Evolutionary conservation across 177 flowering plant genomes (phyloP).

Genomic region (Vitis hybrid): DNA sequence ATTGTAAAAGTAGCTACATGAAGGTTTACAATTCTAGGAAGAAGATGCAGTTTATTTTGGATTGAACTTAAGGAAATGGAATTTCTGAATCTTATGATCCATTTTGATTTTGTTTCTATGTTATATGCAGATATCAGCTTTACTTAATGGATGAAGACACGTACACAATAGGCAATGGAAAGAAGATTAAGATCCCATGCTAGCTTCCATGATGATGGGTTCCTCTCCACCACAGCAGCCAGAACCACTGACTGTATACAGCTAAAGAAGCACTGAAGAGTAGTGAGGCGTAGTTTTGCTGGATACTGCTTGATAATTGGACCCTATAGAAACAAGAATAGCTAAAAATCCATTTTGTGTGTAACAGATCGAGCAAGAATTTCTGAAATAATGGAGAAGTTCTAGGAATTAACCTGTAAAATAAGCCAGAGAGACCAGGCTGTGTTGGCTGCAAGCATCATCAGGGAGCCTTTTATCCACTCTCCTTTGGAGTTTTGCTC

Average conservation of each 20-base stretch:
- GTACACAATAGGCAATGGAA: conserved; percentile 69
- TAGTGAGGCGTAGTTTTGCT: conserved; percentile 48
- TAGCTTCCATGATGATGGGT: conserved; percentile 62
- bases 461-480: conserved; percentile 56
- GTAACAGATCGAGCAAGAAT: background rate
- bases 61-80: background rate
- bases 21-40: background rate
- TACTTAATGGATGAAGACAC: conserved; percentile 12
- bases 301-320: conserved; percentile 56
- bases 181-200: conserved; percentile 64
- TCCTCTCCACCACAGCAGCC: conserved; percentile 46
- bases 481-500: conserved; percentile 11
- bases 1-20: no score
- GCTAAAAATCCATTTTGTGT: no score
- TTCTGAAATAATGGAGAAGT: background rate
- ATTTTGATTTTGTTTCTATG: background rate
- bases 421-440: conserved; percentile 60
- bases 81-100: background rate
- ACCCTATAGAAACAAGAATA: conserved; percentile 31
- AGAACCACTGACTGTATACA: conserved; percentile 50
- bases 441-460: conserved; percentile 51
- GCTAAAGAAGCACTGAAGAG: conserved; percentile 66
- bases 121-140: background rate
- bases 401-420: conserved; percentile 25
- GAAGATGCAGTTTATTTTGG: background rate